These are phyloP conservation scores for Prillingera fragicola DNA, from an alignment of 1,284 basidiomycete species.

Conservation along the genomic window DNA sequence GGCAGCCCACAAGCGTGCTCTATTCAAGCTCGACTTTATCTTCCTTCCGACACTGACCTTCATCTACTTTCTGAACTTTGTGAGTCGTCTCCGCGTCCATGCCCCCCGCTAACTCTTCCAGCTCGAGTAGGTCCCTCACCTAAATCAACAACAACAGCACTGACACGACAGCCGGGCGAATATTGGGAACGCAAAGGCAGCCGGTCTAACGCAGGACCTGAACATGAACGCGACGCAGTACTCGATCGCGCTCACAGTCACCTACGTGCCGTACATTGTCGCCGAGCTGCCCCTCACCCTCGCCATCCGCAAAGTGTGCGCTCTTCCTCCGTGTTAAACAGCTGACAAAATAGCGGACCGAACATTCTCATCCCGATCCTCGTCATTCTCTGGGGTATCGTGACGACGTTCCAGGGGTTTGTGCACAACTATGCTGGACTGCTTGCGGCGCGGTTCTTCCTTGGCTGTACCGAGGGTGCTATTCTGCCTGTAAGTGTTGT, in stretches of 20 bases:
- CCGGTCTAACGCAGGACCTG: conserved; percentile 51
- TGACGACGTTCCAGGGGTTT: conserved; percentile 58
- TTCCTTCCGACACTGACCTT: conserved; percentile 23
- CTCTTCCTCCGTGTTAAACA: no score
- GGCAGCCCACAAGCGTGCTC: conserved; percentile 6
- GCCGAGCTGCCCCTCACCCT: conserved; percentile 29
- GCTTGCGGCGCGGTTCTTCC: conserved; percentile 59
- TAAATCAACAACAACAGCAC: neutral
- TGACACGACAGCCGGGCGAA: conserved; percentile 42
- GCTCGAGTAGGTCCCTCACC: no score
- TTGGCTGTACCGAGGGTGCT: conserved; percentile 63
- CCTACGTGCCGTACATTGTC: conserved; percentile 30
- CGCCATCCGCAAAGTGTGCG: conserved; percentile 19
- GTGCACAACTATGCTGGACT: conserved; percentile 57
- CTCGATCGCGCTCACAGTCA: conserved; percentile 26
- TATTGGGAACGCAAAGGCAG: conserved; percentile 56
- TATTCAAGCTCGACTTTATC: conserved; percentile 26
- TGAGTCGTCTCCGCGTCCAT: conserved; percentile 18
- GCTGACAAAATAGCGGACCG: conserved; percentile 20
- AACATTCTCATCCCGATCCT: conserved; percentile 53
- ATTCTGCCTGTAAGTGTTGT: conserved; percentile 57
- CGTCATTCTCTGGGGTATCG: conserved; percentile 54
- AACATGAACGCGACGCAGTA: conserved; percentile 25
- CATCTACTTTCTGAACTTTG: conserved; percentile 48
- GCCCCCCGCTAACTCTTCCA: neutral